phyloP scores from a whole-genome alignment of 1,284 basidiomycete genomes.

The Ceraceosorus bombacis region DNA sequence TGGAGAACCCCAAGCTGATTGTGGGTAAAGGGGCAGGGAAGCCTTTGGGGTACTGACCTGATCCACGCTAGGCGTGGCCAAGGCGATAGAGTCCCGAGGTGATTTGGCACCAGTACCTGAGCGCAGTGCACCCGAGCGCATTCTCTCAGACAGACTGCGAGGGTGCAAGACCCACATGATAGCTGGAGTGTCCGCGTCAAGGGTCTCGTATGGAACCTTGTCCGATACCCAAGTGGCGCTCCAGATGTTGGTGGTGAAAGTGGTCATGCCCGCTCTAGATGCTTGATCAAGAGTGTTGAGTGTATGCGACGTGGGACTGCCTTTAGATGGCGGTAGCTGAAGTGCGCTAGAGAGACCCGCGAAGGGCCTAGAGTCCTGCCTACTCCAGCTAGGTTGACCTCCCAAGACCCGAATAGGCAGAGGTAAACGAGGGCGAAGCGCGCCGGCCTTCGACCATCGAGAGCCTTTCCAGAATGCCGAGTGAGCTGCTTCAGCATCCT shows the following conservation, averaged over 20 bases:
- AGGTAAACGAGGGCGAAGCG: slow-evolving; percentile 13
- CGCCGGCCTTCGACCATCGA: slow-evolving; percentile 12
- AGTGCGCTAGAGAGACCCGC: not conserved
- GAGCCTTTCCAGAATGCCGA: slow-evolving; percentile 22
- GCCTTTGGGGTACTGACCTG: no score
- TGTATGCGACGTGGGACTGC: not conserved
- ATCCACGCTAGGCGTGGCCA: no score
- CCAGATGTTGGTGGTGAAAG: not conserved
- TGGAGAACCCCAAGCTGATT: no score
- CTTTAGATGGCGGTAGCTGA: not conserved
- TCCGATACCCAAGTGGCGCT: not conserved
- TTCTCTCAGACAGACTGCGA: slow-evolving; percentile 28
- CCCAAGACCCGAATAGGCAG: slow-evolving; percentile 19
- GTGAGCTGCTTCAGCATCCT: slow-evolving; percentile 7
- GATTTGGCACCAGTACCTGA: not conserved
- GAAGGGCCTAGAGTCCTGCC: no score
- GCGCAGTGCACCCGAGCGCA: slow-evolving; percentile 12
- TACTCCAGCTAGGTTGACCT: slow-evolving; percentile 4
- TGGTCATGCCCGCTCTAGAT: slow-evolving; percentile 14
- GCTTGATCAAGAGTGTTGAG: slow-evolving; percentile 21
- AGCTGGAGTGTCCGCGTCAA: not conserved
- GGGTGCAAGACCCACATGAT: slow-evolving; percentile 19
- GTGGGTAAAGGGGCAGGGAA: no score
- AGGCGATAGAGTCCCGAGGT: no score
- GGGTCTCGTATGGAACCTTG: not conserved